Evolutionary conservation across 2,329 filamentous ascomycete species (phyloP).

Genomic region (Colletotrichum somersetense): DNA sequence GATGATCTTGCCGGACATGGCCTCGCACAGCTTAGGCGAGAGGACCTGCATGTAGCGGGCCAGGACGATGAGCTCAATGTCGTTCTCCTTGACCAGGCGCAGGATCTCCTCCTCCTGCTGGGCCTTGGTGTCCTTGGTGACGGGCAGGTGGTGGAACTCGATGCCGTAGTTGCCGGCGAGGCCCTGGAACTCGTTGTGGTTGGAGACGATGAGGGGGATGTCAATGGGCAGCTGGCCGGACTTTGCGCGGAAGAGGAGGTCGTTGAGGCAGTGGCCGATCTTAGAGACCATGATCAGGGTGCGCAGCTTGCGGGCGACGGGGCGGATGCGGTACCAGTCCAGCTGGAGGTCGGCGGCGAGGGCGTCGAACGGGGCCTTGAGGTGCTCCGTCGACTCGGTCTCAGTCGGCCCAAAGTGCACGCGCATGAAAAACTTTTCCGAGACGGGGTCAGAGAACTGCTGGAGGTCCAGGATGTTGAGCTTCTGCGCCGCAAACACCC

Average conservation of each 20-base stretch:
- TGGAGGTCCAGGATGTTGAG: conserved; percentile 88
- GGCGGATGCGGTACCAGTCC: conserved; percentile 76
- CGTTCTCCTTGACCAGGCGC: conserved; percentile 75
- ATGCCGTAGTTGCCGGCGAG: conserved; percentile 81
- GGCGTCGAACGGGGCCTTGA: conserved; percentile 68
- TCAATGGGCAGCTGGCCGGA: conserved; percentile 81
- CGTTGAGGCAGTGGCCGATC: conserved; percentile 88
- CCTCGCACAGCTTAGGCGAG: conserved; percentile 78
- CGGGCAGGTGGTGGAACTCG: conserved; percentile 84
- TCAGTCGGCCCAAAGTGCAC: conserved; percentile 80
- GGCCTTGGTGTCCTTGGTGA: conserved; percentile 81
- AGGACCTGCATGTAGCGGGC: conserved; percentile 92
- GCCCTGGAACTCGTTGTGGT: conserved; percentile 79
- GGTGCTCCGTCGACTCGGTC: conserved; percentile 61
- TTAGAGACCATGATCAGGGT: conserved; percentile 92
- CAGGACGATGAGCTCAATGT: conserved; percentile 83
- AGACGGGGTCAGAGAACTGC: conserved; percentile 83
- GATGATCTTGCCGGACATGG: conserved; percentile 89
- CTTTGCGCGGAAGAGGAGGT: conserved; percentile 83
- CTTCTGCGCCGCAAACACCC: conserved; percentile 77
- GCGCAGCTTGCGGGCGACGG: conserved; percentile 76
- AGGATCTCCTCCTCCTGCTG: conserved; percentile 80
- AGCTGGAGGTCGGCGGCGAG: conserved; percentile 75
- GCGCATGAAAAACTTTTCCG: conserved; percentile 87
- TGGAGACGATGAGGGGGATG: conserved; percentile 83